Percentiles rank a stretch among this genome's conserved stretches.
Conservation (phyloP, 345 rosid genomes). For the Orychophragmus violaceus region DNA sequence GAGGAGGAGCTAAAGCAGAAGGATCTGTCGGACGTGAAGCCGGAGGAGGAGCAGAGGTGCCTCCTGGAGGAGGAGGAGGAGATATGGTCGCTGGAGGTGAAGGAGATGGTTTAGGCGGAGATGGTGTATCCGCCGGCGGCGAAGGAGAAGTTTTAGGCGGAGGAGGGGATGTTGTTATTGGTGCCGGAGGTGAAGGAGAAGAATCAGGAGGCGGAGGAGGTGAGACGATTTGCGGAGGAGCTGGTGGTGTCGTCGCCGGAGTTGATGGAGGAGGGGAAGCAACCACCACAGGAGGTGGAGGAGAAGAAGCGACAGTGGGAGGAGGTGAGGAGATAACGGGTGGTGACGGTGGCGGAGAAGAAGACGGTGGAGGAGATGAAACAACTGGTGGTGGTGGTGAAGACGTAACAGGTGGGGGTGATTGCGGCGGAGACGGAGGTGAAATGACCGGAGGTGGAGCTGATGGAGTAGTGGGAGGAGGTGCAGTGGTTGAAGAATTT, state of each 20-base stretch:
- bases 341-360: constrained; percentile 42
- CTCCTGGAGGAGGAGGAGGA: constrained; percentile 48
- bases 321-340: constrained; percentile 46
- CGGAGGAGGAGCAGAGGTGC: constrained; percentile 46
- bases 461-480: constrained; percentile 41
- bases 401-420: constrained; percentile 39
- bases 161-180: constrained; percentile 20
- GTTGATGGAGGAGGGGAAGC: constrained; percentile 36
- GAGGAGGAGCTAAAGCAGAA: constrained; percentile 56
- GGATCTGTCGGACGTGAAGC: constrained; percentile 39
- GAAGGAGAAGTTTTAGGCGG: constrained; percentile 40
- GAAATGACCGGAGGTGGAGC: constrained; percentile 46
- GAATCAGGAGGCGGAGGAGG: constrained; percentile 41
- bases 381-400: constrained; percentile 42
- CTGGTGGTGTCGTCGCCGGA: constrained; percentile 44
- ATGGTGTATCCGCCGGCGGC: constrained; percentile 37
- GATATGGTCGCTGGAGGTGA: constrained; percentile 34
- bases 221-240: constrained; percentile 46
- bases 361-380: constrained; percentile 38
- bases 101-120: constrained; percentile 40
- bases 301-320: constrained; percentile 36
- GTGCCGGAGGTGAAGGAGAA: constrained; percentile 32
- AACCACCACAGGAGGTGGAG: constrained; percentile 31
- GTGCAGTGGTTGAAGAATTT: constrained; percentile 38
- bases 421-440: constrained; percentile 38